phyloP scores from a whole-genome alignment of 169 alveolate genomes.

The Cryptosporidium andersoni region DNA sequence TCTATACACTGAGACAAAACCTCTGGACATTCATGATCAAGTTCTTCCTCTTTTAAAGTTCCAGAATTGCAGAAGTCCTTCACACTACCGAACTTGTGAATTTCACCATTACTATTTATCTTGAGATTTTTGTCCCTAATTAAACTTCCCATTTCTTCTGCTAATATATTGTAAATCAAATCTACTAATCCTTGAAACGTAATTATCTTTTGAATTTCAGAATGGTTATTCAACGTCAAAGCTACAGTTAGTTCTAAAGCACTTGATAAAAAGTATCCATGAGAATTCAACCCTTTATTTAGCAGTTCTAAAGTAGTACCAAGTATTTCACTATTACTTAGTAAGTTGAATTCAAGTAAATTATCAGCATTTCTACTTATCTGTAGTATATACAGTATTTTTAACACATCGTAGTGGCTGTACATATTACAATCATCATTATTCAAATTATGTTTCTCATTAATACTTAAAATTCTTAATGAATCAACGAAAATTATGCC shows the following conservation, averaged over 20 bases:
- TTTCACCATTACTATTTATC: neutral
- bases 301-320: conserved; percentile 31
- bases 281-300: conserved; percentile 23
- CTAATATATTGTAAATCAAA: conserved; percentile 10
- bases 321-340: conserved; percentile 43
- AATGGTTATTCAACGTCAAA: conserved; percentile 9
- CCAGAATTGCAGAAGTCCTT: too few species aligned
- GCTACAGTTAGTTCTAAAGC: conserved; percentile 35
- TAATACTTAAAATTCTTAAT: neutral
- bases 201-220: conserved; percentile 47
- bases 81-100: conserved; percentile 9
- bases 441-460: neutral
- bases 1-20: neutral
- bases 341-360: conserved; percentile 26
- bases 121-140: conserved; percentile 2
- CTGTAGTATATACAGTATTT: conserved; percentile 12
- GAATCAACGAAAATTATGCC: conserved; percentile 31
- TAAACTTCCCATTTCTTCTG: conserved; percentile 23
- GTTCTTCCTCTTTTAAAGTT: too few species aligned
- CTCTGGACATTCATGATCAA: too few species aligned
- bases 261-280: conserved; percentile 27
- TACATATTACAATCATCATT: conserved; percentile 30
- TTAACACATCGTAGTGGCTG: conserved; percentile 34
- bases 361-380: conserved; percentile 19
- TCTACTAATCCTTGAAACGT: conserved; percentile 38